Percentiles rank a stretch among this genome's conserved stretches.
These are phyloP conservation scores for Globisporangium solare DNA, from an alignment of 352 stramenopile genomes.

Conservation along the genomic window DNA sequence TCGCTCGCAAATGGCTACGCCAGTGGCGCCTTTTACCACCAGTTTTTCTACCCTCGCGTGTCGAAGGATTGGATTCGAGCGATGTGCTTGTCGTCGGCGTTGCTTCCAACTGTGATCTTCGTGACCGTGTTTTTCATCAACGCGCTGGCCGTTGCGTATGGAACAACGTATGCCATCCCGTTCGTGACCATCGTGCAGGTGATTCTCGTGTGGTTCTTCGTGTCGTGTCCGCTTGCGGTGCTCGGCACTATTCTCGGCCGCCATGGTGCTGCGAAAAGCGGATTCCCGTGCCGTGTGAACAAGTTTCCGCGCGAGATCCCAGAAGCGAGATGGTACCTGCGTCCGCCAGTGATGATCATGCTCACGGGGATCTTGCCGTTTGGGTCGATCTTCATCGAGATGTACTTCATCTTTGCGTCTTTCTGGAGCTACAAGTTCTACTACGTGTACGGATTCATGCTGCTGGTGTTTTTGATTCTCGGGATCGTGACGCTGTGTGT, in stretches of 20 bases:
- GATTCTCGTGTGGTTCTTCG: slow-evolving; percentile 96
- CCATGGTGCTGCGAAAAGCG: slow-evolving; percentile 86
- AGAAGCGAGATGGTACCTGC: slow-evolving; percentile 76
- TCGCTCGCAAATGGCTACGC: slow-evolving; percentile 87
- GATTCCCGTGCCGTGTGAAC: slow-evolving; percentile 93
- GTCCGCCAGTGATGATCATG: slow-evolving; percentile 87
- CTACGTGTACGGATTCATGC: slow-evolving; percentile 99
- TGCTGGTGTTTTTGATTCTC: slow-evolving; percentile 97
- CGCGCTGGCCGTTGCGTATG: slow-evolving; percentile 72
- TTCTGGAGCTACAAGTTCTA: slow-evolving; percentile 99
- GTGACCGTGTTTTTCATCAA: slow-evolving; percentile 89
- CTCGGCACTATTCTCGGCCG: slow-evolving; percentile 96
- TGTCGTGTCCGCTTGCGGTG: slow-evolving; percentile 95
- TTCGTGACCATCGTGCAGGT: slow-evolving; percentile 88
- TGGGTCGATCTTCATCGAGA: slow-evolving; percentile 99
- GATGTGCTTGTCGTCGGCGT: slow-evolving; percentile 76
- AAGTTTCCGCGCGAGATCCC: slow-evolving; percentile 92
- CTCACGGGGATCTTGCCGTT: slow-evolving; percentile 97
- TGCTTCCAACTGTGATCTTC: slow-evolving; percentile 78
- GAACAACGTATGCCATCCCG: slow-evolving; percentile 82
- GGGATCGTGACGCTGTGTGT: slow-evolving; percentile 97
- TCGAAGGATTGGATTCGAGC: slow-evolving; percentile 89
- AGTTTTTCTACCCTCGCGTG: slow-evolving; percentile 90
- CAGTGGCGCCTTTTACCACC: slow-evolving; percentile 88
- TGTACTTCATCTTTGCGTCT: slow-evolving; percentile 99